Evolutionary conservation across 2,329 filamentous ascomycete genomes (phyloP), one percentile per base, ranked within the genome.

Genomic region (Xylaria polymorpha): DNA sequence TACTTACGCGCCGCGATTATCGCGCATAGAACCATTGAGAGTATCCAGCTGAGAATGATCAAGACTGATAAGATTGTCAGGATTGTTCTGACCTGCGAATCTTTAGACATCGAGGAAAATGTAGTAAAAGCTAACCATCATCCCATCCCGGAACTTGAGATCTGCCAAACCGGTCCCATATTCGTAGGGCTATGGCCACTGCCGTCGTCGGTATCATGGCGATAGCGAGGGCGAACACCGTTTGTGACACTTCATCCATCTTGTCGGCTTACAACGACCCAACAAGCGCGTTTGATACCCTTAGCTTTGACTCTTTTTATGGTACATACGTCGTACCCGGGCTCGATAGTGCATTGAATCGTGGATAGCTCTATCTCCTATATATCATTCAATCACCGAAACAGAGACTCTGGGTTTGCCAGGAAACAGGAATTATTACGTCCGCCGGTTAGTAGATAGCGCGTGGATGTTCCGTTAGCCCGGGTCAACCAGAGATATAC

Each of bases 1-100:
- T 14, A 57, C 64, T 43, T 58, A 67, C 64, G 32, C 8, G 58
- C 58, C 9, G 43, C 43, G 37, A 67, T 50, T n/a, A 3, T 32
- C 29, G 53, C 60, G 41, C 43, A 56, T 15, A 25, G 15, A 25
- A 53, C 6, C 15, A 58, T 39, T 5, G 50, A 48, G 25, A 66
- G 56, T 67, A 73, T 66, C 71, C 71, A 75, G 55, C 73, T 72
- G 2, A 73, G 20, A 14, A 73, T 14, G 5, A 75, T n/a, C 43
- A 63, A 57, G 14, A 41, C 50, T 67, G 12, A 35, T n/a, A 39
- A 20, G 7, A 10, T 29, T 4, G 22, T 73, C 22, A 74, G 35
- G 50, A 67, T 53, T 53, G 4, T 18, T 32, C n/a, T 32, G 15
- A 32, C 25, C 1, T 35, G 25, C 8, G 50, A n/a, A 35, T 32